Evolutionary conservation across 1,284 basidiomycete species (phyloP), one percentile per base, ranked within the genome.

Genomic region (Microbotryum scabiosae): DNA sequence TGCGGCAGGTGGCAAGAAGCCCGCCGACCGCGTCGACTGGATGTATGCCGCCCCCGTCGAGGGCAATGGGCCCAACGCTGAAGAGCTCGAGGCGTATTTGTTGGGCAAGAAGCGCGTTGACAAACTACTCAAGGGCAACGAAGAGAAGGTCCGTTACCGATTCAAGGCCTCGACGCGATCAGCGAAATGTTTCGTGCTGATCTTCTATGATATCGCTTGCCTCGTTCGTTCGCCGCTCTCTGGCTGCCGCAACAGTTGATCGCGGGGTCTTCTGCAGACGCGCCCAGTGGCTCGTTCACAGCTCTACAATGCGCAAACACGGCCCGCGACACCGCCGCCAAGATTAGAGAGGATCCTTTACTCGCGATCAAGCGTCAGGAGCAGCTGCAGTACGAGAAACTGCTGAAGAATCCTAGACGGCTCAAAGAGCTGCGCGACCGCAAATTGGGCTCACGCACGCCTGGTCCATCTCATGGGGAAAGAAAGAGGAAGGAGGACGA

Each of bases 71-170:
- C 84, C 88, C 68, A 94, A 90, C 67, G 77, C 87, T 32, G 90
- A 89, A 69, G 94, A 98, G 64, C 77, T 97, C 69, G 96, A 98
- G 78, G 91, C 94, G 70, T 98, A 98, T 73, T 78, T 98, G 6
- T 80, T 98, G 32, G 96, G 94, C n/a, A 98, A 97, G 82, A 97
- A 94, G 79, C 79, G 94, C 57, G 93, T 98, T 1, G 96, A 98
- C 76, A 92, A 97, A 78, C 87, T 97, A 28, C 77, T 98, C 64
- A 89, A 84, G 56, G 76, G 74, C 32, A 88, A 85, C 48, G 90
- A 93, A 70, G 90, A 93, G 73, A 86, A 93, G 60, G 64, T 64
- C 30, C 36, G 63, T 36, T 44, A 46, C 18, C 16, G 9, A 4
- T 14, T 20, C 1, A 41, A 20, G 26, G 36, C 36, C n/a, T 51